Evolutionary conservation across 2,329 filamentous ascomycete species (phyloP), one percentile per base, ranked within the genome.

Genomic region (Gremmenia infestans): DNA sequence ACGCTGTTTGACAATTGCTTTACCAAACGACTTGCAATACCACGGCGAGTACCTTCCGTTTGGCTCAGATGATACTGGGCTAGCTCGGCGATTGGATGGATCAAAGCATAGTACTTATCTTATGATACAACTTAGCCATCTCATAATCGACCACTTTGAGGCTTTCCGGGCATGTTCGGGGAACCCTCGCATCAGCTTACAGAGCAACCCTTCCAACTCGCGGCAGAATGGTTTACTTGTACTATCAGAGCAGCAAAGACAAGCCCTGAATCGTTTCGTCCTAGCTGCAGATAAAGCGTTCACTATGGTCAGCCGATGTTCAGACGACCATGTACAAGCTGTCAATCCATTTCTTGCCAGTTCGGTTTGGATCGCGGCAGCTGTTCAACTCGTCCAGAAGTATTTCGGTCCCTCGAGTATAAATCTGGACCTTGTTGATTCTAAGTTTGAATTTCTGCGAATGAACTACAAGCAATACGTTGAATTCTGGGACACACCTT

Each of bases 1-100:
- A 19, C 48, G 48, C 32, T 71, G 70, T 55, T 66, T 70, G 28
- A 52, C 59, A 15, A 54, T 67, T 19, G 63, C 69, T 1, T 58
- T 73, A 8, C 72, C 72, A 1, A 37, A 48, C 12, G 48, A 63
- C 19, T 61, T 72, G 5, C 50, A 59, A 42, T 73, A 72, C 54
- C 60, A 60, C 1, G 59, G 63, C 32, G 66, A 72, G 52, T 63
- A 65, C 28, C 67, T 73, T 15, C 57, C 63, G 36, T 72, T 71
- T 52, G 22, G 8, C 12, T 37, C 17, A 7, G 48, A 22, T 14
- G 28, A 22, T 23, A n/a, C 14, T 6, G 17, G 14, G 8, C 11
- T 23, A 15, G 4, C 6, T 17, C 63, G 67, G 11, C 66, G 69
- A 40, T 53, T 62, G 9, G 67, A 72, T 52, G 64, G 60, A 43